These are phyloP conservation scores for Harrya chromipes DNA, from an alignment of 768 basidiomycete species.

Conservation along the genomic window DNA sequence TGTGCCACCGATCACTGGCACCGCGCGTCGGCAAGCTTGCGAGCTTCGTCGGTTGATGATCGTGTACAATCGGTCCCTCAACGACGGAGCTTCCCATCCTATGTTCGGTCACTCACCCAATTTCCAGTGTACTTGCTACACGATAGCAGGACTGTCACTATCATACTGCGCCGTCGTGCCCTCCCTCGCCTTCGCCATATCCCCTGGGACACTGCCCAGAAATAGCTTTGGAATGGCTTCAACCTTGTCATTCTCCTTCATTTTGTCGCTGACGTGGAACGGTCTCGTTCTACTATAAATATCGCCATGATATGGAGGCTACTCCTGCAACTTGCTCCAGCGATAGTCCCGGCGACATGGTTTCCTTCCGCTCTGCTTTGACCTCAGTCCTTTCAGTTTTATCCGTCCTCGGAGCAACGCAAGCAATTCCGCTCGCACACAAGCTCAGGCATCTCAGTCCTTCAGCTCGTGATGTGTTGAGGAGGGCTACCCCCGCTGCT, in stretches of 20 bases:
- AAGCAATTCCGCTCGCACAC: slow-evolving; percentile 19
- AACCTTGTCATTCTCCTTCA: neutral
- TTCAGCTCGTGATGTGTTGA: slow-evolving; percentile 23
- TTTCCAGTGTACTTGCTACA: neutral
- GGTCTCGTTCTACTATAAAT: slow-evolving; percentile 14
- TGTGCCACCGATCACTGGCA: neutral
- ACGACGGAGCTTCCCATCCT: neutral
- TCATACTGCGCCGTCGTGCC: no score
- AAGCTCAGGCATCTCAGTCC: slow-evolving; percentile 21
- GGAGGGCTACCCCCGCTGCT: slow-evolving; percentile 33
- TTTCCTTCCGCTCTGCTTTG: slow-evolving; percentile 12
- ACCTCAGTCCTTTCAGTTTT: slow-evolving; percentile 3
- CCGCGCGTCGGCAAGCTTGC: neutral
- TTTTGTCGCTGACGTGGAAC: neutral
- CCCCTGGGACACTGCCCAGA: neutral
- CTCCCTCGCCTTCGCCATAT: neutral
- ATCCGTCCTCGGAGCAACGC: slow-evolving; percentile 9
- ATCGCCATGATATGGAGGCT: neutral
- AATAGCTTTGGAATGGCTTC: neutral
- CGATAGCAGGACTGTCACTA: no score
- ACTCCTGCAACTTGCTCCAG: neutral
- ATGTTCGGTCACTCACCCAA: neutral
- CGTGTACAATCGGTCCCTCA: neutral
- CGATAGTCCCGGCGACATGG: slow-evolving; percentile 9
- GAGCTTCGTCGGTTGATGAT: neutral